phyloP scores from a whole-genome alignment of 2,329 filamentous ascomycete species.

The Fusarium stilboides region DNA sequence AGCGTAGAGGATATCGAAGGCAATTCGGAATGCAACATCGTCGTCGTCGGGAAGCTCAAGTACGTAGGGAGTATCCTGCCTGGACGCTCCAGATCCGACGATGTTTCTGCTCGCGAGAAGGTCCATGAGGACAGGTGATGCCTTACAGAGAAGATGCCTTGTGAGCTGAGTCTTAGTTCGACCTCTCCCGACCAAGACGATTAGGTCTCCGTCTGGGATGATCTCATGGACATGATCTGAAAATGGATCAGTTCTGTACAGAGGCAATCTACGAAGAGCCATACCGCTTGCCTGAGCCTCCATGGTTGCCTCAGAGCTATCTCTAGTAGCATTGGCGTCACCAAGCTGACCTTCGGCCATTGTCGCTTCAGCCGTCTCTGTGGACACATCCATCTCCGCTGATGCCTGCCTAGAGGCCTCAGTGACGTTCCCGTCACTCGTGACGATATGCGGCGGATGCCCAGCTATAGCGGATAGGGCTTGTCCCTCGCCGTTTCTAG shows the following conservation, averaged over 20 bases:
- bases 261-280: too few species aligned
- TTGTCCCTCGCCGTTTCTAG: too few species aligned
- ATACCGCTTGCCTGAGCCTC: background rate
- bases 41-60: background rate
- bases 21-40: background rate
- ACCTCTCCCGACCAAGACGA: background rate
- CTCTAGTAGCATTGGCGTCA: background rate
- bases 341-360: too few species aligned
- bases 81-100: too few species aligned
- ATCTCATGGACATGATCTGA: background rate
- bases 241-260: background rate
- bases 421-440: too few species aligned
- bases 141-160: background rate
- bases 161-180: background rate
- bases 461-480: too few species aligned
- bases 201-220: background rate
- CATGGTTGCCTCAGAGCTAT: background rate
- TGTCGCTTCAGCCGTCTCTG: too few species aligned
- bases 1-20: slow-evolving; percentile 1
- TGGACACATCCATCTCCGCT: too few species aligned
- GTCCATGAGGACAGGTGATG: background rate
- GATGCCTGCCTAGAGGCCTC: too few species aligned
- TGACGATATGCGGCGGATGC: too few species aligned
- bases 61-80: background rate
- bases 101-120: background rate